A percentile compares a stretch with the other conserved stretches of the same genome.
Conservation (phyloP, 768 basidiomycete genomes). For the Leccinum imitatum region DNA sequence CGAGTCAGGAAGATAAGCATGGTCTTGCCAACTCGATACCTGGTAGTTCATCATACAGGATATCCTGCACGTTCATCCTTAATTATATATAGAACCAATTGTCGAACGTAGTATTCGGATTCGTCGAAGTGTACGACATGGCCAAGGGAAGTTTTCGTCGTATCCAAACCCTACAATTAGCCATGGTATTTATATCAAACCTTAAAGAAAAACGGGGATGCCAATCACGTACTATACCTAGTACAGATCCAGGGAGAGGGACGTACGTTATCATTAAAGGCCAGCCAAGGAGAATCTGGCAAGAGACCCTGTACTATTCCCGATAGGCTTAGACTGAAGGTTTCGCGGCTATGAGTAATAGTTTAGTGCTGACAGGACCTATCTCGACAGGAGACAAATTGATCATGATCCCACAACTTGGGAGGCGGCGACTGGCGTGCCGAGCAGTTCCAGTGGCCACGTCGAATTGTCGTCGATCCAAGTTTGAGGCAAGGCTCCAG, state of each 20-base stretch:
- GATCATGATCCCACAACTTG: too few species aligned
- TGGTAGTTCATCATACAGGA: conserved; percentile 15
- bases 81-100: conserved; percentile 12
- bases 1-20: conserved; percentile 7
- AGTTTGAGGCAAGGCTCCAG: too few species aligned
- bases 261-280: background rate
- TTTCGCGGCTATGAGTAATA: too few species aligned
- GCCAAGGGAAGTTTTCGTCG: background rate
- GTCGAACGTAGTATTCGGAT: conserved; percentile 4
- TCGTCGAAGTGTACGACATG: conserved; percentile 1
- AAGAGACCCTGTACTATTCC: background rate
- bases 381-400: too few species aligned
- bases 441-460: too few species aligned
- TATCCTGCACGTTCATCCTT: conserved; percentile 13
- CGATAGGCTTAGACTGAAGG: background rate
- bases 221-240: too few species aligned
- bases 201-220: too few species aligned
- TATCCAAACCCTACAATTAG: too few species aligned
- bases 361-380: too few species aligned
- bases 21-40: conserved; percentile 7
- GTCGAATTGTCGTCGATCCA: too few species aligned
- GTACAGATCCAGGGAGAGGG: background rate
- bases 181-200: background rate
- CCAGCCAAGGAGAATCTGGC: background rate
- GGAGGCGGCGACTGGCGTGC: too few species aligned